Conservation (phyloP, 129 eudicot genomes). For the Saussurea involucrata region DNA sequence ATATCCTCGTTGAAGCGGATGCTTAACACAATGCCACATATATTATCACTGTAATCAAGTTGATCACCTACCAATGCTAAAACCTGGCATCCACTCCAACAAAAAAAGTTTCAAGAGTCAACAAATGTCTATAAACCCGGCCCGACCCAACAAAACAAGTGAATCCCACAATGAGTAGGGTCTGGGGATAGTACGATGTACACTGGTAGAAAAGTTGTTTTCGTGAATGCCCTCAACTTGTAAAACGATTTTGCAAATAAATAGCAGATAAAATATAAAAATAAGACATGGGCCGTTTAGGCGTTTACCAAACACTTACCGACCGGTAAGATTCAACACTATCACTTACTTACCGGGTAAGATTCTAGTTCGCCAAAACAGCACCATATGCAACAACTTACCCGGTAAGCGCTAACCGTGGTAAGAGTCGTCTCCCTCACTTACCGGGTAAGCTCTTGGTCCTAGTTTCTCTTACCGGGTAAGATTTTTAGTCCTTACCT, state of each 20-base stretch:
- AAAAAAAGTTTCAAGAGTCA: not conserved
- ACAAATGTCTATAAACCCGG: not conserved
- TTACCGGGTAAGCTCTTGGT: too few species aligned
- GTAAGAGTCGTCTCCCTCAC: too few species aligned
- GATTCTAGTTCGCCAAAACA: too few species aligned
- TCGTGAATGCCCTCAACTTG: not conserved
- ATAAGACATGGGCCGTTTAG: not conserved
- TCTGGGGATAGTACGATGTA: not conserved
- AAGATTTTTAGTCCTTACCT: too few species aligned
- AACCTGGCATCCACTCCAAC: constrained; percentile 45
- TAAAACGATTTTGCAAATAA: too few species aligned
- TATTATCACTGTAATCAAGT: constrained; percentile 84
- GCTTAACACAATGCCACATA: constrained; percentile 87
- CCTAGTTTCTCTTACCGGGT: too few species aligned
- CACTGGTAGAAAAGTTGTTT: not conserved
- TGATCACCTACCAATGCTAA: constrained; percentile 93
- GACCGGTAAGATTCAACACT: too few species aligned
- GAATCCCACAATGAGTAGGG: not conserved
- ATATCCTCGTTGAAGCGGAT: constrained; percentile 91
- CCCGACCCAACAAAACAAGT: not conserved
- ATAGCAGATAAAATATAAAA: not conserved
- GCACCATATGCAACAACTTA: too few species aligned
- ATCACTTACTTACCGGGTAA: too few species aligned
- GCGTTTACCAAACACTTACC: too few species aligned
- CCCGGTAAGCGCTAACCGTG: too few species aligned